phyloP scores from a whole-genome alignment of 2,329 filamentous ascomycete genomes.

The Endothia cerciana region DNA sequence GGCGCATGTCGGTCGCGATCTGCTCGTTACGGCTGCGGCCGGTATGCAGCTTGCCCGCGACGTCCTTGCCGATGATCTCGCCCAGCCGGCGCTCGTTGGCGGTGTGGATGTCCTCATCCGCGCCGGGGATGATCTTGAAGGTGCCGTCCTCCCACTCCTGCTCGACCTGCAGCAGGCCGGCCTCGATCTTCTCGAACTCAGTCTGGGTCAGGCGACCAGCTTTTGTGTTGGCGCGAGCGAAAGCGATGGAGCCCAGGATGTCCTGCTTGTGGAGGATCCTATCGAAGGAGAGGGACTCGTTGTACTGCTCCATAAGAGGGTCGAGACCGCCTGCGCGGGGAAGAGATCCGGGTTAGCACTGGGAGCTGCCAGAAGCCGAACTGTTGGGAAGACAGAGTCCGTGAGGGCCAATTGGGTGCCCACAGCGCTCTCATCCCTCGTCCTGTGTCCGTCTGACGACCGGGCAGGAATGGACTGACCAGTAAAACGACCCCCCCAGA shows the following conservation, averaged over 20 bases:
- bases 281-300: conserved; percentile 80
- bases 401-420: background rate
- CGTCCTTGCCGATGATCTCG: conserved; percentile 84
- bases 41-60: conserved; percentile 88
- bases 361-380: too few species aligned
- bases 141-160: conserved; percentile 56
- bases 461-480: background rate
- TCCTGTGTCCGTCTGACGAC: too few species aligned
- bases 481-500: conserved; percentile 22
- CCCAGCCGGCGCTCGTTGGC: conserved; percentile 74
- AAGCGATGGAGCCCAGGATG: conserved; percentile 79
- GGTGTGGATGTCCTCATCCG: conserved; percentile 67
- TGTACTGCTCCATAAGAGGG: conserved; percentile 85
- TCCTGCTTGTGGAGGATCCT: conserved; percentile 78
- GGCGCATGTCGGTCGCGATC: conserved; percentile 84
- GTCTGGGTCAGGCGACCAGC: conserved; percentile 71
- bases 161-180: conserved; percentile 64
- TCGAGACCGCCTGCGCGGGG: conserved; percentile 70
- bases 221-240: conserved; percentile 78
- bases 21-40: conserved; percentile 89
- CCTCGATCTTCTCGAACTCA: conserved; percentile 76
- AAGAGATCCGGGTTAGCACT: conserved; percentile 6
- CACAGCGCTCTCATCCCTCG: background rate
- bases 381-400: background rate
- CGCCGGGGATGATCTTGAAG: conserved; percentile 56